Evolutionary conservation across 2,329 filamentous ascomycete genomes (phyloP), one percentile per base, ranked within the genome.

Genomic region (Seiridium cupressi): DNA sequence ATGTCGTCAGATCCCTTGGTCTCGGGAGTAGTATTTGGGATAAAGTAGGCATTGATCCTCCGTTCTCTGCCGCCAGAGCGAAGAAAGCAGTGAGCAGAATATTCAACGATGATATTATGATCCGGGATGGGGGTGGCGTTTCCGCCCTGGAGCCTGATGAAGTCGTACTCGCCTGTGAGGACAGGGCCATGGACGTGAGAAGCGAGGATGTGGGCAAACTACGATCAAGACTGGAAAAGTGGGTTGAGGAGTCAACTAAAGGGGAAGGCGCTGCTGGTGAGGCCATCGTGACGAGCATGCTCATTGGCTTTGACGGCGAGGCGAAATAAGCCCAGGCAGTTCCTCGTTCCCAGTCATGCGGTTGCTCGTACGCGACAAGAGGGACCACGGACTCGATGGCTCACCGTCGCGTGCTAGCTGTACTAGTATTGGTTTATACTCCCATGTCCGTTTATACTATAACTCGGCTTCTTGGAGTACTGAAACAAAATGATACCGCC

Each of bases 141-240:
- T 64, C 70, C 3, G 81, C 75, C 31, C 76, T 96, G 66, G 82
- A 82, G 64, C 75, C 75, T 6, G 83, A 84, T 44, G 92, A 96
- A 77, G 76, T 93, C 26, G 76, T 77, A 62, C 81, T 92, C 61
- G 91, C 91, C 11, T 90, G 89, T 67, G 81, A 86, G 60, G 90
- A 92, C 64, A 81, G 90, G 11, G 91, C 89, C 1, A 79, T 90
- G 42, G 77, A 85, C 66, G 80, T 85, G 8, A 65, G 85, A 34
- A 81, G 76, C 3, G 81, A 82, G 60, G 84, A 83, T 31, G 86
- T 91, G 66, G 73, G 74, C 1, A 83, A 85, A 61, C 68, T 92
- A 64, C 73, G 81, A 62, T 69, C 68, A 7, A 68, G 73, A 66
- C 69, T 86, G 48, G 73, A 70, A 31, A 71, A 74, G 58, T 86